Percentiles rank a stretch among this genome's conserved stretches.
Conservation (phyloP, 257 asterid genomes). For the Plantago major region DNA sequence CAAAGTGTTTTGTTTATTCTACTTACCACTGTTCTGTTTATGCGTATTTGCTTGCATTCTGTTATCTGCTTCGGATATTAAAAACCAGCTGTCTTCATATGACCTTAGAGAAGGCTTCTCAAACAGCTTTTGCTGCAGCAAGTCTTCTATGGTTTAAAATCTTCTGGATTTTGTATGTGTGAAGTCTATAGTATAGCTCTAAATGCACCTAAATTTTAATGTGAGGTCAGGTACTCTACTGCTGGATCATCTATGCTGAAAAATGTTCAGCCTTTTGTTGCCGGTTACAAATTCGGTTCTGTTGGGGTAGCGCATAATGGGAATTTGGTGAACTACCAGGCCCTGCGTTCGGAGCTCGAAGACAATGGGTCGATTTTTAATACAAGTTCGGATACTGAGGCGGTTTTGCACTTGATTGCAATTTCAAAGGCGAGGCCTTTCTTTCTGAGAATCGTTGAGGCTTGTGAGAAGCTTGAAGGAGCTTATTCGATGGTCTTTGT, state of each 20-base stretch:
- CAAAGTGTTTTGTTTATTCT: no score
- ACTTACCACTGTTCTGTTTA: no score
- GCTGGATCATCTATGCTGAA: slow-evolving; percentile 94
- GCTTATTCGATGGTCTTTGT: slow-evolving; percentile 78
- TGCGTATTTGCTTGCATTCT: no score
- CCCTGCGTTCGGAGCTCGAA: slow-evolving; percentile 67
- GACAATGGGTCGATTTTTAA: slow-evolving; percentile 86
- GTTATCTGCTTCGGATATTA: no score
- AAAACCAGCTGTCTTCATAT: no score
- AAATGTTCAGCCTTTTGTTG: slow-evolving; percentile 95
- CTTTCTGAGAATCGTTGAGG: slow-evolving; percentile 76
- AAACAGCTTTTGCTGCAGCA: no score
- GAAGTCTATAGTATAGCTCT: no score
- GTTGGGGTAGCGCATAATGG: slow-evolving; percentile 98
- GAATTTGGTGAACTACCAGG: slow-evolving; percentile 78
- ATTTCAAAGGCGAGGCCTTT: slow-evolving; percentile 82
- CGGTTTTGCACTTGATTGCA: slow-evolving; percentile 85
- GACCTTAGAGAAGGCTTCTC: no score
- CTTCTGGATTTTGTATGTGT: no score
- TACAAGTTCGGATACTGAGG: slow-evolving; percentile 87
- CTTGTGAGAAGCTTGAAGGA: slow-evolving; percentile 77
- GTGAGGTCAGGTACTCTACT: slow-evolving; percentile 54
- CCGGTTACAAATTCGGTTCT: slow-evolving; percentile 79
- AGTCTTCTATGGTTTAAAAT: no score
- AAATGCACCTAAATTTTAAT: no score